Conservation (phyloP, 2,329 filamentous ascomycete species). For the Plectosphaerella cucumerina region DNA sequence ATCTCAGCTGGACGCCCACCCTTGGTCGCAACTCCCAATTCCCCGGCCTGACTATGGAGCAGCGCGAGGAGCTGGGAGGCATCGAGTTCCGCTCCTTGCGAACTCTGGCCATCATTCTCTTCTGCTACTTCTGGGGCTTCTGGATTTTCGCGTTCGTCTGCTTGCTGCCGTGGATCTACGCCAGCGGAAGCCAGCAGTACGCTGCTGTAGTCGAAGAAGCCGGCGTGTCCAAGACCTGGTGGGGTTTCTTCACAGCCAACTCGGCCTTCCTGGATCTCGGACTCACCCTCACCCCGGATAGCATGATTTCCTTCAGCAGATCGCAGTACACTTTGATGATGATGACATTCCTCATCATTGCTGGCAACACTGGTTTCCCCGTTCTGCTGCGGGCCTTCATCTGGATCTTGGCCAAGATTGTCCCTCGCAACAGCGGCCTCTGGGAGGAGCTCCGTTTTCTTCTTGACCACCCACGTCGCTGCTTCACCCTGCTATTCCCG, state of each 20-base stretch:
- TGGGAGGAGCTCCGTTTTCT: slow-evolving; percentile 92
- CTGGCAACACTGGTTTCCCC: slow-evolving; percentile 93
- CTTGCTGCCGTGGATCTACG: slow-evolving; percentile 76
- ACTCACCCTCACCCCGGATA: slow-evolving; percentile 86
- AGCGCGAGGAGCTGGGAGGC: slow-evolving; percentile 90
- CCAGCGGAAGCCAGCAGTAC: slow-evolving; percentile 50
- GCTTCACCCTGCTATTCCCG: slow-evolving; percentile 92
- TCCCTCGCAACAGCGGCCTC: slow-evolving; percentile 61
- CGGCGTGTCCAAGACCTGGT: slow-evolving; percentile 73
- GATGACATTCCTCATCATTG: slow-evolving; percentile 82
- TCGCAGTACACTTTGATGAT: slow-evolving; percentile 73
- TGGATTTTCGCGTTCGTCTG: slow-evolving; percentile 71
- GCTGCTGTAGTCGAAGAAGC: slow-evolving; percentile 57
- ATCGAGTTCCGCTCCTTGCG: slow-evolving; percentile 95
- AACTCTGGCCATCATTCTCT: slow-evolving; percentile 73
- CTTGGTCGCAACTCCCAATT: slow-evolving; percentile 92
- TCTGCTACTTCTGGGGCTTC: slow-evolving; percentile 79
- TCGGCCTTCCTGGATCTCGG: slow-evolving; percentile 95
- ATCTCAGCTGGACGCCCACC: slow-evolving; percentile 91
- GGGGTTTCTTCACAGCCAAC: slow-evolving; percentile 83
- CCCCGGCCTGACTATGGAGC: slow-evolving; percentile 79
- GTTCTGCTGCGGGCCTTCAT: slow-evolving; percentile 93
- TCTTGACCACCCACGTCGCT: slow-evolving; percentile 89
- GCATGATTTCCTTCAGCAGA: slow-evolving; percentile 83
- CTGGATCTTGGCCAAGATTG: slow-evolving; percentile 69